Base-by-base conservation (phyloP, 208 protist genomes). In the Leptomonas pyrrhocoris region DNA sequence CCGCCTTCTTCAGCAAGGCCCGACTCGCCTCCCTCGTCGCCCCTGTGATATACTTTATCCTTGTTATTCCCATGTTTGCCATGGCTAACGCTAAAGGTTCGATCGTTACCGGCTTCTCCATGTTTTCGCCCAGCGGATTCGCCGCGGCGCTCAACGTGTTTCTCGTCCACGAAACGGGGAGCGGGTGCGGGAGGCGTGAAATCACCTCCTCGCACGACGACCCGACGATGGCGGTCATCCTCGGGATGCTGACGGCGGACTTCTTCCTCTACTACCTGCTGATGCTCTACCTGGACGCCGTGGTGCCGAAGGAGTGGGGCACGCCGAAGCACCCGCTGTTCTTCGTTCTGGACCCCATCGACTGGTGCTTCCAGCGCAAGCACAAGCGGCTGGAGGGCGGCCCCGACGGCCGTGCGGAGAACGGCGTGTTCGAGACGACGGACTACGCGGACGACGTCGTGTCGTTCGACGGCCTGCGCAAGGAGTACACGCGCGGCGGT, bases 31-130 rank as follows among this genome's bases (percentile, higher is more conserved):
- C 84, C 19, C 72, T 93, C 0, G 31, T 93, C n/a, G 36, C 86
- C 2, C 88, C 88, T 27, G 53, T 96, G 11, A 75, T 94, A n/a
- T 94, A 83, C 71, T 89, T 94, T 63, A 69, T 88, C 21, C 54
- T 84, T 2, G 61, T 81, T 15, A 67, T 80, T 12, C 86, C 86
- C 27, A 58, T 74, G 34, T 92, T 89, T 54, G 76, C 76, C 61
- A 67, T 92, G 64, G 25, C 46, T 1, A 77, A 70, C 48, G 73
- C 75, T 6, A 72, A 56, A 19, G 42, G 53, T 21, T 38, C 5
- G 7, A 49, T 79, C 38, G 69, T 77, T 6, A 65, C 49, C 2
- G 64, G 8, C 23, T 61, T 86, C 25, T 81, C 58, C 61, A 50
- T 89, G 16, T 73, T 90, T 2, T 83, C 80, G 2, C 81, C 79